Evolutionary conservation across 345 rosid species (phyloP), one percentile per base, ranked within the genome.

Genomic region (Hibiscus tridactylites): DNA sequence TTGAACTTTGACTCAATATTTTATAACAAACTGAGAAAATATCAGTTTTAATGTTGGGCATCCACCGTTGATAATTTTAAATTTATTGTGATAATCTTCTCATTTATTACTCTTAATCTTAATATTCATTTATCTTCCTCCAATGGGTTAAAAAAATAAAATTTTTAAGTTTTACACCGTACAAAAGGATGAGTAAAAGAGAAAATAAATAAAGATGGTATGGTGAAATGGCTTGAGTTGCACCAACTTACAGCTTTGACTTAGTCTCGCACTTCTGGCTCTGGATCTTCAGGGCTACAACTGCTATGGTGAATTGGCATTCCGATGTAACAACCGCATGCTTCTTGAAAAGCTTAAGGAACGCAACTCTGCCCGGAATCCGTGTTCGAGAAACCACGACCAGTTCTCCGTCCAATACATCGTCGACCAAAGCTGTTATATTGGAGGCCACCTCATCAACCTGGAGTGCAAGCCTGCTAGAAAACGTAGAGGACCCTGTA

Each of bases 351-450:
- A 82, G 39, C 61, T 77, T 72, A 71, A 85, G 29, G 66, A 85
- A 47, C 17, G 50, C 79, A 53, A 82, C 77, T 69, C 82, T 76
- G 3, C 91, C 91, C 1, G 88, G 86, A 68, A 87, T 78, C 59
- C 56, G 65, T 1, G 91, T 58, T 0, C 61, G 39, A n/a, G 82
- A 70, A 49, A 80, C 82, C 65, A 85, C 1, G 5, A 42, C 80
- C 28, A 83, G 15, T 29, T 82, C 37, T 1, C 88, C 87, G 0
- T 8, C 73, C 59, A 78, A 0, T 1, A 85, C 69, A 64, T 87
- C 88, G 6, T 21, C 7, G 61, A 72, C 74, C 39, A 87, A 54
- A 12, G 12, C n/a, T 3, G 57, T 15, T 37, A 61, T 6, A 2
- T 79, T 50, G 0, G 76, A 69, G 1, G 71, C 80, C 42, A 74